Evolutionary conservation across 2,329 filamentous ascomycete genomes (phyloP).

Genomic region (Lasiodiplodia theobromae): DNA sequence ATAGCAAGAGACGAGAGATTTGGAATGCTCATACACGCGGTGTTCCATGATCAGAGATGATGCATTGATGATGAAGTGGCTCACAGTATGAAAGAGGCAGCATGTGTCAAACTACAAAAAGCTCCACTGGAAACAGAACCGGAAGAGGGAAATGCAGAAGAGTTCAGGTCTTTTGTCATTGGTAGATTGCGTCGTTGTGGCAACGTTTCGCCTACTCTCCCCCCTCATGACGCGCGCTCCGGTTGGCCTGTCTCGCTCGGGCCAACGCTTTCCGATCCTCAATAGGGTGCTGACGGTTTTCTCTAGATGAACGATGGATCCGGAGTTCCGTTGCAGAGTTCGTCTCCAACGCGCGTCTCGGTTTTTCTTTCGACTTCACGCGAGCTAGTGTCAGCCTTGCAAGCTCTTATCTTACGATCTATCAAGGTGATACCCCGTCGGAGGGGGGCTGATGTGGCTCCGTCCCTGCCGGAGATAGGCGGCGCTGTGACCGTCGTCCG

Average conservation of each 20-base stretch:
- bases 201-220: too few species aligned
- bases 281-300: not conserved
- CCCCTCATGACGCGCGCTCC: too few species aligned
- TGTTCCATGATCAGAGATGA: not conserved
- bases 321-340: not conserved
- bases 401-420: not conserved
- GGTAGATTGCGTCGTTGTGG: too few species aligned
- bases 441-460: not conserved
- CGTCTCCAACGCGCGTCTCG: not conserved
- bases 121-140: not conserved
- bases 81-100: not conserved
- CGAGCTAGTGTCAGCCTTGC: not conserved
- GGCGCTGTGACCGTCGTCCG: not conserved
- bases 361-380: not conserved
- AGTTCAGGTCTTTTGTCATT: too few species aligned
- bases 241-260: not conserved
- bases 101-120: not conserved
- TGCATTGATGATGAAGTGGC: not conserved
- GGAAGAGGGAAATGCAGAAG: not conserved
- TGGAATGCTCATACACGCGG: slow-evolving; percentile 8
- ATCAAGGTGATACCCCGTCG: not conserved
- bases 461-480: not conserved
- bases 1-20: not conserved
- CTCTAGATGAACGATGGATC: not conserved
- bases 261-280: not conserved